phyloP scores from a whole-genome alignment of 768 basidiomycete species.

The Lyophyllum atratum region DNA sequence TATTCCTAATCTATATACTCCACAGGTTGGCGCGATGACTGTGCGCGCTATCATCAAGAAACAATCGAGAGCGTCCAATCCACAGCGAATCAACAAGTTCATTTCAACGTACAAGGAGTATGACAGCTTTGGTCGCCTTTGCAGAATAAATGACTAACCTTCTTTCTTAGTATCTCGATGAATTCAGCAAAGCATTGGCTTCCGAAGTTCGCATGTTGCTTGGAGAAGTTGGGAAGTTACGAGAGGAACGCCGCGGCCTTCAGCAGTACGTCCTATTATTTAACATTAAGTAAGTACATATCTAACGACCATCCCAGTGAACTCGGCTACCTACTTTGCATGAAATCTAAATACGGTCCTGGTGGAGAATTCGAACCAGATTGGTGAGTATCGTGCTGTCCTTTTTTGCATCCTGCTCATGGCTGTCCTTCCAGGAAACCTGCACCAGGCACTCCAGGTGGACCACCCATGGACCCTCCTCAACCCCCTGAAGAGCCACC shows the following conservation, averaged over 20 bases:
- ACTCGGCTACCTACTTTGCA: constrained; percentile 67
- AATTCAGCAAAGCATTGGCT: constrained; percentile 84
- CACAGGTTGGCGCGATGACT: constrained; percentile 70
- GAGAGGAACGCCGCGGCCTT: constrained; percentile 74
- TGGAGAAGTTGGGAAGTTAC: constrained; percentile 79
- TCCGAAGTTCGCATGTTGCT: constrained; percentile 83
- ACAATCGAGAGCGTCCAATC: constrained; percentile 66
- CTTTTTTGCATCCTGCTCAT: neutral
- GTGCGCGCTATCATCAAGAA: constrained; percentile 62
- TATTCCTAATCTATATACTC: constrained; percentile 4
- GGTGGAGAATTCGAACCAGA: constrained; percentile 84
- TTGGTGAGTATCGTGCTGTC: constrained; percentile 47
- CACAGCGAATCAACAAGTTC: constrained; percentile 75
- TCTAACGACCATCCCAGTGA: constrained; percentile 48
- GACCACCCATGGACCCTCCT: constrained; percentile 40
- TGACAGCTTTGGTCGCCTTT: neutral
- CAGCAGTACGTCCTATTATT: constrained; percentile 62
- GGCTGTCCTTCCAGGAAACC: constrained; percentile 38
- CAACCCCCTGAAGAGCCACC: constrained; percentile 26
- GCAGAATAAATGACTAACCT: constrained; percentile 1
- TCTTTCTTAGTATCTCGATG: constrained; percentile 69
- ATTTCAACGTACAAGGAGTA: constrained; percentile 84
- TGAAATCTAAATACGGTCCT: constrained; percentile 79
- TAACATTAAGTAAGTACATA: neutral
- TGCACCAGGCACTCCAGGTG: constrained; percentile 41